Evolutionary conservation across 495 filamentous ascomycete genomes (phyloP).

Genomic region (Sordaria brevicollis): DNA sequence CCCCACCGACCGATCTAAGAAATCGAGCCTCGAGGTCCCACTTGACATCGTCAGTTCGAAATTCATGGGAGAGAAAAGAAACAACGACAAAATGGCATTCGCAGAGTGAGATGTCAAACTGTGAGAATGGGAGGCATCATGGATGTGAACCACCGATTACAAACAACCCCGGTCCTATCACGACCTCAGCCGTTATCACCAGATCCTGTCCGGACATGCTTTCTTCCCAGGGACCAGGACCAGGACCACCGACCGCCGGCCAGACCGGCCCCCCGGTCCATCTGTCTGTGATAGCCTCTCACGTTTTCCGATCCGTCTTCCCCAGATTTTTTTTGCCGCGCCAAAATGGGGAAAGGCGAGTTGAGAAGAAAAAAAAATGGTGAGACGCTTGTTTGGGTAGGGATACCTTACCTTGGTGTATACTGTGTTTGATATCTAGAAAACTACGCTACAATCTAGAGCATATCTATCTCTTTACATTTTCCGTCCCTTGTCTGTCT

Average conservation of each 20-base stretch:
- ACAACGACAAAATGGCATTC: not conserved
- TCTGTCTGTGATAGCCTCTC: not conserved
- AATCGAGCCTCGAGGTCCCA: not conserved
- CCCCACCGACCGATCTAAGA: not conserved
- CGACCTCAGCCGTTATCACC: not conserved
- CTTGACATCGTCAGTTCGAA: not conserved
- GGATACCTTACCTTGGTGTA: not conserved
- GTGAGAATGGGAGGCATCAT: not conserved
- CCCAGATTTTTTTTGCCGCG: not conserved
- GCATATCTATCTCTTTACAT: not conserved
- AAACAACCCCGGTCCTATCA: not conserved
- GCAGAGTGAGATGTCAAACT: not conserved
- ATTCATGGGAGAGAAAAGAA: not conserved
- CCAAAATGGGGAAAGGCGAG: not conserved
- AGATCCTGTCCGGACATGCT: not conserved
- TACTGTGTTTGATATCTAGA: not conserved
- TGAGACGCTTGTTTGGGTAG: not conserved
- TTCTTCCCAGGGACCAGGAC: not conserved
- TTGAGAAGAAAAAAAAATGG: not conserved
- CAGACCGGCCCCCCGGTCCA: not conserved
- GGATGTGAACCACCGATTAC: not conserved
- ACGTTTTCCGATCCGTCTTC: not conserved
- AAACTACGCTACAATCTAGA: not conserved
- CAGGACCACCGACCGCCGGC: too few species aligned
- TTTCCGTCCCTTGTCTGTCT: not conserved